Evolutionary conservation across 1,284 basidiomycete species (phyloP), one percentile per base, ranked within the genome.

Genomic region (Baeospora myosura): DNA sequence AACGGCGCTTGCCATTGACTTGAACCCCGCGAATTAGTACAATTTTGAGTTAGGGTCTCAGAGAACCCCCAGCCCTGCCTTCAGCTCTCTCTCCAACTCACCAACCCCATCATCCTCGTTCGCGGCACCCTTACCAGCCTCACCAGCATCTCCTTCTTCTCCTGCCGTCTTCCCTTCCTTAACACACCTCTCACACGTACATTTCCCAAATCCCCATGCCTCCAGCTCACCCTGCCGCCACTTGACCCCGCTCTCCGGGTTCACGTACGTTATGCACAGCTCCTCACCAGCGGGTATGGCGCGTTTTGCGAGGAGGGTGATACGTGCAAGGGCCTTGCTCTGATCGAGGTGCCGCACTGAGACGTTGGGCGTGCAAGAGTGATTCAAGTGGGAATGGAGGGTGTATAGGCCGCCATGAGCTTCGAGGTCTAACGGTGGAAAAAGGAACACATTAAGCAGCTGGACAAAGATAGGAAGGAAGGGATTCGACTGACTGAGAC

Each of bases 361-460:
- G 33, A 86, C 52, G 56, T 90, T 92, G 0, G 91, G 88, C 3
- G 63, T 58, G 61, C 90, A 95, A 11, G 73, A 74, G 59, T 94
- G 91, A 62, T 94, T 94, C 29, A 94, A 59, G 56, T 93, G 88
- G 1, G 88, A 85, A 60, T 95, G 90, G 6, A 95, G 72, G 5
- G 75, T 72, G 61, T 93, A 94, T 7, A 94, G 66, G 1, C 89
- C 91, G 3, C 91, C 91, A 47, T 90, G 88, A 2, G 81, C 78
- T 62, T 94, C 91, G 45, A 90, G 69, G 57, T 93, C 84, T 87
- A 48, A 11, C 20, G 25, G 20, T 34, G n/a, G 7, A 6, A 18
- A 40, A 24, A 25, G 47, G 34, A 25, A 43, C 22, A 20, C 40
- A 23, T 23, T 14, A 3, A 21, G 11, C n/a, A n/a, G n/a, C n/a